Percentiles rank a stretch among this genome's conserved stretches.
These are phyloP conservation scores for Schwanniomyces polymorphus DNA, from an alignment of 805 yeast genomes.

Conservation along the genomic window DNA sequence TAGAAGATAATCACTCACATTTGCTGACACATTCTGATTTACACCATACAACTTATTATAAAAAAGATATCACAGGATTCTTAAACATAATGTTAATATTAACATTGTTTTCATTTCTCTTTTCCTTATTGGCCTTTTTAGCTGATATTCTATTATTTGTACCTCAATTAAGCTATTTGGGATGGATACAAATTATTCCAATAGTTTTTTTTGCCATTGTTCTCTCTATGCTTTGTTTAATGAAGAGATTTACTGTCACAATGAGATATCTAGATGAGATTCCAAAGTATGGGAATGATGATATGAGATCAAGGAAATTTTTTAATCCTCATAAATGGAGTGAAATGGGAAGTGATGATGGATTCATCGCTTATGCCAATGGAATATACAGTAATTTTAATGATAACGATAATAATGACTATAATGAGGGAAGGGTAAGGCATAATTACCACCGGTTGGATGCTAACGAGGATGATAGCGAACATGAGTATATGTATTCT, in stretches of 20 bases:
- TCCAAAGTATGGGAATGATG: conserved; percentile 28
- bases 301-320: conserved; percentile 28
- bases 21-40: not conserved
- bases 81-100: conserved; percentile 55
- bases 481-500: not conserved
- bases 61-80: conserved; percentile 15
- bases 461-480: not conserved
- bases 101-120: conserved; percentile 67
- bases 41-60: not conserved
- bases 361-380: conserved; percentile 42
- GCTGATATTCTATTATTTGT: conserved; percentile 80
- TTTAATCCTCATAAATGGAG: conserved; percentile 11
- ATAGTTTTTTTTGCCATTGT: conserved; percentile 63
- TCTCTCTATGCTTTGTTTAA: conserved; percentile 66
- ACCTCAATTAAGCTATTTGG: conserved; percentile 75
- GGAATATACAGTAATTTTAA: conserved; percentile 33
- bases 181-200: conserved; percentile 79
- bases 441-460: not conserved
- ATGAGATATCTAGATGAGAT: conserved; percentile 40
- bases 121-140: conserved; percentile 70
- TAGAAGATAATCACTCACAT: not conserved
- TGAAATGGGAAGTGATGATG: conserved; percentile 42
- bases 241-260: conserved; percentile 65
- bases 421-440: not conserved
- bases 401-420: not conserved